Base-by-base conservation (phyloP, 2,329 filamentous ascomycete species). In the Dothidotthia symphoricarpi region DNA sequence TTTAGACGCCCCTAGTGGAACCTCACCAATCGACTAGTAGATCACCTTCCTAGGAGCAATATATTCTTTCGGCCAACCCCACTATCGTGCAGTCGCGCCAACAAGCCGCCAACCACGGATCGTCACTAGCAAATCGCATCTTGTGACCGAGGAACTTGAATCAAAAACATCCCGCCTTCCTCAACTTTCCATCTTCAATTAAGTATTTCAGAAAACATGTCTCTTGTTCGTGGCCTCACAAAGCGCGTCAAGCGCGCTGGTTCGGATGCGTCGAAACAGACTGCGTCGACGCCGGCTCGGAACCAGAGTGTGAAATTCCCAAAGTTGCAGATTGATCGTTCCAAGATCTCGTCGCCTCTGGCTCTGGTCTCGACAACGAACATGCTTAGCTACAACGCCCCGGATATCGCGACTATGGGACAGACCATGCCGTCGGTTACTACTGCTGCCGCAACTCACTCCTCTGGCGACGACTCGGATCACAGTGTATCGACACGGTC, bases 351-450 rank as follows among this genome's bases (percentile, higher is more conserved):
- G 1, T 81, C 77, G 3, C 93, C 93, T 0, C 77, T 95, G 36
- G 83, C 89, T 67, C 77, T 98, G 47, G 75, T 96, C 32, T 94
- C 93, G 43, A 95, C 91, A 4, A 97, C 93, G 54, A 98, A 97
- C 69, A 88, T 94, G 79, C 83, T 96, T 37, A 89, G 88, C 6
- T 95, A 95, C 76, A 91, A 91, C 62, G 90, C 93, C 8, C 91
- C 91, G 34, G 86, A 96, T 62, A 82, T 96, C 46, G 72, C 73
- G 29, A 66, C 59, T 33, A 42, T 56, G 35, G 36, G 50, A 25
- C 52, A 64, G 5, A 64, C 34, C 19, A 24, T 24, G 29, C 36
- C 32, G 16, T 22, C 67, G 11, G 47, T 51, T 16, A 61, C 69
- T 16, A 73, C 77, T 3, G 69, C 75, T n/a, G 79, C 77, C 73